phyloP scores from a whole-genome alignment of 768 basidiomycete genomes.

The Suillus fuscotomentosus region DNA sequence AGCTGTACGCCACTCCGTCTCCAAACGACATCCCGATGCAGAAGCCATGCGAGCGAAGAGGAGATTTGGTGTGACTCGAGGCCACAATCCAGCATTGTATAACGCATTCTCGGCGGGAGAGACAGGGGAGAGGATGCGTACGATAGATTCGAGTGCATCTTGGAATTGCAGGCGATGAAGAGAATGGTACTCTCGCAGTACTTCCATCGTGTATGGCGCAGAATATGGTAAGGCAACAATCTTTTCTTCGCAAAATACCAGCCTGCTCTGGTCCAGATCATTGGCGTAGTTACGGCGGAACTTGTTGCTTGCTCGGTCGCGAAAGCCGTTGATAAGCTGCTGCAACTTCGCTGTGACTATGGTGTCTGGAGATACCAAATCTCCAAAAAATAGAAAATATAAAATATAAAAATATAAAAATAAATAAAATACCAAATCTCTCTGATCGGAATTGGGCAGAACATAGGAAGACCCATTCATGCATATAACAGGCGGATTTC shows the following conservation, averaged over 20 bases:
- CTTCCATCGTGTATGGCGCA: not conserved
- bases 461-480: not conserved
- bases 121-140: not conserved
- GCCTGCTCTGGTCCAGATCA: conserved; percentile 7
- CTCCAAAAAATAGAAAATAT: no score
- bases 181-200: not conserved
- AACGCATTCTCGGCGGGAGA: conserved; percentile 2
- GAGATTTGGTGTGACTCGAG: conserved; percentile 24
- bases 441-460: not conserved
- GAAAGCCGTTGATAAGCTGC: conserved; percentile 7
- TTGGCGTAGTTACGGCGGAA: conserved; percentile 16
- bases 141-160: not conserved
- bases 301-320: not conserved
- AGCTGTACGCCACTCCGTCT: conserved; percentile 22
- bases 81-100: conserved; percentile 28
- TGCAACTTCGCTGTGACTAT: not conserved
- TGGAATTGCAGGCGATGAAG: not conserved
- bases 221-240: not conserved
- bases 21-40: conserved; percentile 5
- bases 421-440: not conserved
- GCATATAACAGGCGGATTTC: conserved; percentile 7
- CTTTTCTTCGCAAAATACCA: not conserved
- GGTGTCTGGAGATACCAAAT: not conserved
- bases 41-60: conserved; percentile 28
- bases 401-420: no score